These are phyloP conservation scores for Aegilops umbellulata DNA, from an alignment of 176 grass and related monocot species.

Conservation along the genomic window DNA sequence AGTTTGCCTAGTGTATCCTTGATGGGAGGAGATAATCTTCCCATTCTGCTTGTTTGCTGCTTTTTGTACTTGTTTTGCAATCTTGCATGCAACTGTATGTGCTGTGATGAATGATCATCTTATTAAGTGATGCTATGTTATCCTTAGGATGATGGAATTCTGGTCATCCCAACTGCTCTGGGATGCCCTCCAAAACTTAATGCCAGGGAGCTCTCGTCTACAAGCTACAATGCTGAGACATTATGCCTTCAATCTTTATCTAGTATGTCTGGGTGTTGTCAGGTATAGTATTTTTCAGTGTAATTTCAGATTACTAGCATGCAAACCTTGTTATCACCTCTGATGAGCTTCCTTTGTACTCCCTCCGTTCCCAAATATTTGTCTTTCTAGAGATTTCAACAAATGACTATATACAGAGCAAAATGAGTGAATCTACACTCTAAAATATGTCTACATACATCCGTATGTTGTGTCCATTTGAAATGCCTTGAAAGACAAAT, in stretches of 20 bases:
- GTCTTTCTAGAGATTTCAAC: too few species aligned
- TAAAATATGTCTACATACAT: too few species aligned
- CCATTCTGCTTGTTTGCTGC: neutral
- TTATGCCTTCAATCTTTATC: slow-evolving; percentile 68
- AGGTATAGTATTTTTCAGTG: slow-evolving; percentile 56
- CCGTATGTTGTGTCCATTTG: too few species aligned
- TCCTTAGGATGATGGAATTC: slow-evolving; percentile 93
- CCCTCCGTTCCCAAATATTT: too few species aligned
- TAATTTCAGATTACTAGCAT: neutral
- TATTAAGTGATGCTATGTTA: slow-evolving; percentile 21
- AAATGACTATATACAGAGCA: too few species aligned
- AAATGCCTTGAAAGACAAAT: too few species aligned
- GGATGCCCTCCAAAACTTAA: slow-evolving; percentile 91
- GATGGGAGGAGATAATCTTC: neutral
- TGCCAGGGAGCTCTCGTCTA: slow-evolving; percentile 68
- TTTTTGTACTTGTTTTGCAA: slow-evolving; percentile 2
- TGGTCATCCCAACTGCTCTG: slow-evolving; percentile 82
- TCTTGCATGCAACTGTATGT: slow-evolving; percentile 17
- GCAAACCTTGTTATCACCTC: slow-evolving; percentile 1
- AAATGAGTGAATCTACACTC: too few species aligned
- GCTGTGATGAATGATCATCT: slow-evolving; percentile 7
- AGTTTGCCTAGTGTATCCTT: neutral
- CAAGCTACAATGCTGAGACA: slow-evolving; percentile 57
- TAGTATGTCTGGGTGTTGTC: slow-evolving; percentile 97
- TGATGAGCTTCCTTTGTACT: neutral